phyloP scores from a whole-genome alignment of 2,329 filamentous ascomycete species.

The Cladosporium sp. region DNA sequence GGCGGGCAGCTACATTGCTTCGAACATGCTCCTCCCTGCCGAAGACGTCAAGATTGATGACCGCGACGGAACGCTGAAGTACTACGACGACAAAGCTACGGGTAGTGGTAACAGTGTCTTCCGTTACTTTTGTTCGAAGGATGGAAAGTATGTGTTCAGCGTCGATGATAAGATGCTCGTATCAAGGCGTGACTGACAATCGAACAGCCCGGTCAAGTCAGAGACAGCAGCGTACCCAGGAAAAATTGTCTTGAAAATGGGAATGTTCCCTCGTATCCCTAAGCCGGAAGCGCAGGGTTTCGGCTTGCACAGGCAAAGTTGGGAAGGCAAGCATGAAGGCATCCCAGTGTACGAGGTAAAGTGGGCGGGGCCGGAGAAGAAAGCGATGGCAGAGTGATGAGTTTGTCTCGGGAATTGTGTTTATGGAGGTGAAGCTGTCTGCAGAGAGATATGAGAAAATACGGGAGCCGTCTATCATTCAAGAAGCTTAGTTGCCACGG shows the following conservation, averaged over 20 bases:
- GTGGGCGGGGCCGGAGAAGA: conserved; percentile 34
- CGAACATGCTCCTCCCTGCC: conserved; percentile 37
- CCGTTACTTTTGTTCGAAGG: conserved; percentile 41
- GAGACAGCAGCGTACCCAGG: conserved; percentile 34
- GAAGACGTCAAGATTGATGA: conserved; percentile 43
- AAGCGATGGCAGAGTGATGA: conserved; percentile 18
- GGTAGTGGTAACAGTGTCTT: conserved; percentile 41
- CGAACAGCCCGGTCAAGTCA: conserved; percentile 42
- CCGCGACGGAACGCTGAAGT: conserved; percentile 39
- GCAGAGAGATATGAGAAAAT: too few species aligned
- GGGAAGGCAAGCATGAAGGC: conserved; percentile 36
- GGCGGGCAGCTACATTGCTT: conserved; percentile 37
- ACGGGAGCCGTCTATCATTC: neutral
- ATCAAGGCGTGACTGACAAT: neutral
- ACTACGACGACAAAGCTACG: conserved; percentile 41
- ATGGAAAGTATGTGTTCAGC: conserved; percentile 38
- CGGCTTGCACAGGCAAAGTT: conserved; percentile 37
- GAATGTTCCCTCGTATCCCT: conserved; percentile 44
- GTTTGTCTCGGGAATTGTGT: too few species aligned
- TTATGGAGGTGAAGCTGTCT: neutral
- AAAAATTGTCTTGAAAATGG: conserved; percentile 46
- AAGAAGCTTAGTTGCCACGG: neutral
- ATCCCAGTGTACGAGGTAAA: conserved; percentile 36
- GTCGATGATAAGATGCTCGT: neutral
- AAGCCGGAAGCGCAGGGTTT: conserved; percentile 42